phyloP scores from a whole-genome alignment of 306 rosid species.

The Purshia tridentata region DNA sequence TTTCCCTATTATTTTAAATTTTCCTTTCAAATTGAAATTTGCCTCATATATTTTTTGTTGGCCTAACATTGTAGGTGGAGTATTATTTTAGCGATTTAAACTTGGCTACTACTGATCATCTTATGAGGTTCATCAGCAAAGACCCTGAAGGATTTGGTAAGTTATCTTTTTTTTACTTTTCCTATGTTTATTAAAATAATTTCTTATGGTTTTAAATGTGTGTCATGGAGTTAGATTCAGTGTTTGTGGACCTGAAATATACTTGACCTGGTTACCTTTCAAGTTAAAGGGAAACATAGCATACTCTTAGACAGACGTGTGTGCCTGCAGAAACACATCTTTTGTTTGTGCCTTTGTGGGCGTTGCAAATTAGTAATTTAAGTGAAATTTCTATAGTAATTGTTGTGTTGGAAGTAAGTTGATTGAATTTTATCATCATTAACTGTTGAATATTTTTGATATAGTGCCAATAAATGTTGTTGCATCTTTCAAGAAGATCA shows the following conservation, averaged over 20 bases:
- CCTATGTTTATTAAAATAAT: background rate
- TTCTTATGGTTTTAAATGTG: background rate
- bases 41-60: slow-evolving; percentile 18
- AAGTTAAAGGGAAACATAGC: background rate
- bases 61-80: slow-evolving; percentile 69
- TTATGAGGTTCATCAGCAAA: slow-evolving; percentile 93
- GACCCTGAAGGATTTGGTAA: slow-evolving; percentile 94
- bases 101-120: slow-evolving; percentile 95
- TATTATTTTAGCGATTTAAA: slow-evolving; percentile 96
- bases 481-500: slow-evolving; percentile 98
- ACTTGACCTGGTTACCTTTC: background rate
- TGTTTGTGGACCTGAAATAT: background rate
- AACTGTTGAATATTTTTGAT: slow-evolving; percentile 28
- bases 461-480: slow-evolving; percentile 92
- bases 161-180: slow-evolving; percentile 23
- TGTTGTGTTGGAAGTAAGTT: slow-evolving; percentile 10
- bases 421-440: background rate
- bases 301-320: background rate
- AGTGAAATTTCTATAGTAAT: slow-evolving; percentile 8
- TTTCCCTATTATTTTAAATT: slow-evolving; percentile 17
- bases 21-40: background rate
- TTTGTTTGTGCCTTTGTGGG: background rate
- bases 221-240: background rate
- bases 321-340: background rate
- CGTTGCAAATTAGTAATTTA: slow-evolving; percentile 12